Evolutionary conservation across 176 grass and related monocot genomes (phyloP).

Genomic region (Oryza meridionalis): DNA sequence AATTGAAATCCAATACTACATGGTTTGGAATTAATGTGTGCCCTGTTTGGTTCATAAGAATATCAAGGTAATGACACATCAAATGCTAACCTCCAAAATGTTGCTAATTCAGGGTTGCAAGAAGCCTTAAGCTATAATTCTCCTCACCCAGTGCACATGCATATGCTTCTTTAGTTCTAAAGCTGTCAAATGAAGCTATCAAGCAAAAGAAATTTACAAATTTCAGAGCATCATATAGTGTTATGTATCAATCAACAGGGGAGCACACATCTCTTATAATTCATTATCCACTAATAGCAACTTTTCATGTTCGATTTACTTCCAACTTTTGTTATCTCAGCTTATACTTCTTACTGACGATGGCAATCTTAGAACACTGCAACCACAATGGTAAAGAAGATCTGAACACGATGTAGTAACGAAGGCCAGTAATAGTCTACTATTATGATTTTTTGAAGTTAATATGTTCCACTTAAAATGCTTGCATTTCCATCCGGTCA

Average conservation of each 20-base stretch:
- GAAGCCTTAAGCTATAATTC: neutral
- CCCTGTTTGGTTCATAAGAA: neutral
- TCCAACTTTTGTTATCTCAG: neutral
- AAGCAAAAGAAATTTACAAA: neutral
- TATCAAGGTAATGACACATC: neutral
- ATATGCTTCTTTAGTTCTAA: neutral
- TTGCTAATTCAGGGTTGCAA: neutral
- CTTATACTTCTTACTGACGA: neutral
- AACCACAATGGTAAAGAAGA: neutral
- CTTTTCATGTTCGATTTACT: neutral
- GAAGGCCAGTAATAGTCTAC: neutral
- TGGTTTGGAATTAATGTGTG: neutral
- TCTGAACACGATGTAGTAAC: neutral
- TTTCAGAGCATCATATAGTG: neutral
- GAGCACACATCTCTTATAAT: neutral
- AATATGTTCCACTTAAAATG: neutral
- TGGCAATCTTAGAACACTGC: neutral
- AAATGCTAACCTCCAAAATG: neutral
- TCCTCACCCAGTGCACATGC: neutral
- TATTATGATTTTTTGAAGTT: neutral
- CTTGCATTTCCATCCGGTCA: neutral
- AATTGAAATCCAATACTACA: neutral
- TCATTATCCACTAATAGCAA: neutral
- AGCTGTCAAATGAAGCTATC: slow-evolving; percentile 14
- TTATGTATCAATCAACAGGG: neutral